phyloP scores from a whole-genome alignment of 2,329 filamentous ascomycete species.

The Juglanconis oblonga region DNA sequence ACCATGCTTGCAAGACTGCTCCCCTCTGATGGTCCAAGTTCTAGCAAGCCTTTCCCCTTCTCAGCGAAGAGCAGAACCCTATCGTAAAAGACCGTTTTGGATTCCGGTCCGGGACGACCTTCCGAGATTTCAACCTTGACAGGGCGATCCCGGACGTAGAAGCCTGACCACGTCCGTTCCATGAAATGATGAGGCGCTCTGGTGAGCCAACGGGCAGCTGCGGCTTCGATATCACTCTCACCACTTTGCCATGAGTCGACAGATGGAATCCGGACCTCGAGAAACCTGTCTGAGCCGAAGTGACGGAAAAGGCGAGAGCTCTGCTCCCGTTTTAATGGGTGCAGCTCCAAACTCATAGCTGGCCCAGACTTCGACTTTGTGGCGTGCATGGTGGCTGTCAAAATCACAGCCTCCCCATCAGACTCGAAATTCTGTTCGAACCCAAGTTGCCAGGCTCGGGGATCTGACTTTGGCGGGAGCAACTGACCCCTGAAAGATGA shows the following conservation, averaged over 20 bases:
- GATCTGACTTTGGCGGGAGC: constrained; percentile 45
- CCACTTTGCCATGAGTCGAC: constrained; percentile 29
- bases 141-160: constrained; percentile 38
- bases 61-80: constrained; percentile 55
- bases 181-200: constrained; percentile 39
- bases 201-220: constrained; percentile 41
- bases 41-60: constrained; percentile 42
- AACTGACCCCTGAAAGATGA: constrained; percentile 38
- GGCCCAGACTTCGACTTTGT: constrained; percentile 30
- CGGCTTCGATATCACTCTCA: constrained; percentile 27
- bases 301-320: constrained; percentile 52
- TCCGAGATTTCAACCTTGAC: constrained; percentile 37
- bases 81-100: constrained; percentile 34
- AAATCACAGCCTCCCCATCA: constrained; percentile 6
- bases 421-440: constrained; percentile 22
- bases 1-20: constrained; percentile 21
- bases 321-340: constrained; percentile 46
- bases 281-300: constrained; percentile 57
- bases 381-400: constrained; percentile 13
- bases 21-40: constrained; percentile 22
- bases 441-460: constrained; percentile 44
- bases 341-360: constrained; percentile 44
- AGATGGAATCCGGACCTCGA: constrained; percentile 52
- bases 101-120: constrained; percentile 25
- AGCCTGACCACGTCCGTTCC: constrained; percentile 46